phyloP scores from a whole-genome alignment of 352 stramenopile species.

The Plasmopara viticola region DNA sequence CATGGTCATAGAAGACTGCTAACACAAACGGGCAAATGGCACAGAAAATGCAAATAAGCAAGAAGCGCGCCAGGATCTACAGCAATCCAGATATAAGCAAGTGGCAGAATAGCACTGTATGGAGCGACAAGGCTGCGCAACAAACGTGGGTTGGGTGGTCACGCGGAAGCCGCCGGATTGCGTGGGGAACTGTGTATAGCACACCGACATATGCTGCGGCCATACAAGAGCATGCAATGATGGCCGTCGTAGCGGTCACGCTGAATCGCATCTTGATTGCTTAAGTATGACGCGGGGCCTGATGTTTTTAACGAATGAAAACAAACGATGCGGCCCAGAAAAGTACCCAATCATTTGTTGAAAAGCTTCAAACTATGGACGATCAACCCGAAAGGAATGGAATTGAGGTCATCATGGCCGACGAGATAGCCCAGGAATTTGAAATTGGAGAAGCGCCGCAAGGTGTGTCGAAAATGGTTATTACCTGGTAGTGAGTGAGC shows the following conservation, averaged over 20 bases:
- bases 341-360: constrained; percentile 15
- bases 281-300: constrained; percentile 17
- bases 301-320: constrained; percentile 21
- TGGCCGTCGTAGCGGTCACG: constrained; percentile 51
- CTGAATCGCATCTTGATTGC: constrained; percentile 71
- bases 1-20: constrained; percentile 77
- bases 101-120: constrained; percentile 1
- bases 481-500: not conserved
- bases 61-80: constrained; percentile 81
- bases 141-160: constrained; percentile 81
- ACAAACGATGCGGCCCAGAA: constrained; percentile 1
- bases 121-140: not conserved
- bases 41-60: constrained; percentile 86
- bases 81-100: constrained; percentile 3
- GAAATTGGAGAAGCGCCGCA: constrained; percentile 70
- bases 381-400: constrained; percentile 42
- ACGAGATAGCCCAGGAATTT: constrained; percentile 79
- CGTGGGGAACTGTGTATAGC: constrained; percentile 73
- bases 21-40: constrained; percentile 76
- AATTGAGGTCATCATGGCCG: constrained; percentile 77
- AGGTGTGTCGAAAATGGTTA: constrained; percentile 29
- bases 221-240: constrained; percentile 78
- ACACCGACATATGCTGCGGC: constrained; percentile 78
- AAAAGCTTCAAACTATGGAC: constrained; percentile 18
- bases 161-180: constrained; percentile 67